Conservation (phyloP, 2,329 filamentous ascomycete species). For the Periconia digitata region DNA sequence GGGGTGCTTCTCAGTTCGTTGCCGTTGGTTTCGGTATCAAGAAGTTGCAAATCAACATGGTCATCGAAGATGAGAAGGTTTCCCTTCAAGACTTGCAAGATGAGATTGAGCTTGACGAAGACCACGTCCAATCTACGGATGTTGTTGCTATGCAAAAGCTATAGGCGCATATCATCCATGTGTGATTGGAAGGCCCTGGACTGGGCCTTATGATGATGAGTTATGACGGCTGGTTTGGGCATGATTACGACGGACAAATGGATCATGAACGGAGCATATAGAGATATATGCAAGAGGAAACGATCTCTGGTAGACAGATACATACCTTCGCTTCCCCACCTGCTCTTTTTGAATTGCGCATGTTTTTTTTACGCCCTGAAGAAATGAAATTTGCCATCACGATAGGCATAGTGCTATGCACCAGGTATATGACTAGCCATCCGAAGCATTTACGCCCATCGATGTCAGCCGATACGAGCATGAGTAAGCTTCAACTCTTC, state of each 20-base stretch:
- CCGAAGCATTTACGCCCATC: too few species aligned
- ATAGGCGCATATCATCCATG: constrained; percentile 34
- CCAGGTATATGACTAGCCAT: too few species aligned
- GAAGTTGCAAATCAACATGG: constrained; percentile 98
- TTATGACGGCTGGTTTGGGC: constrained; percentile 15
- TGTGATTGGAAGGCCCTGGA: background rate
- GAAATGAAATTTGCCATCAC: too few species aligned
- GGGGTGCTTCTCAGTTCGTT: constrained; percentile 89
- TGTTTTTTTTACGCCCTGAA: too few species aligned
- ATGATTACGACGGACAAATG: constrained; percentile 25
- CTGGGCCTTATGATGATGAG: constrained; percentile 15
- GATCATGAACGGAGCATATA: background rate
- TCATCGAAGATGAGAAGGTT: constrained; percentile 96
- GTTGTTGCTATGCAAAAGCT: constrained; percentile 63
- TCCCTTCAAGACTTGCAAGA: constrained; percentile 84
- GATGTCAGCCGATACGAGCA: too few species aligned
- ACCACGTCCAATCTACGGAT: constrained; percentile 94
- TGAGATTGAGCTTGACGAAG: constrained; percentile 83
- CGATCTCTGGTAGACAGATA: background rate
- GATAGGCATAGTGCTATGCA: too few species aligned
- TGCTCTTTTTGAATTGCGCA: background rate
- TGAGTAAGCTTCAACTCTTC: too few species aligned
- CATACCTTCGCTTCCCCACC: background rate
- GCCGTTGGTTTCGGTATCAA: constrained; percentile 96
- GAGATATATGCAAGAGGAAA: background rate